Evolutionary conservation across 495 filamentous ascomycete genomes (phyloP), one percentile per base, ranked within the genome.

Genomic region (Aspergillus ostianus): DNA sequence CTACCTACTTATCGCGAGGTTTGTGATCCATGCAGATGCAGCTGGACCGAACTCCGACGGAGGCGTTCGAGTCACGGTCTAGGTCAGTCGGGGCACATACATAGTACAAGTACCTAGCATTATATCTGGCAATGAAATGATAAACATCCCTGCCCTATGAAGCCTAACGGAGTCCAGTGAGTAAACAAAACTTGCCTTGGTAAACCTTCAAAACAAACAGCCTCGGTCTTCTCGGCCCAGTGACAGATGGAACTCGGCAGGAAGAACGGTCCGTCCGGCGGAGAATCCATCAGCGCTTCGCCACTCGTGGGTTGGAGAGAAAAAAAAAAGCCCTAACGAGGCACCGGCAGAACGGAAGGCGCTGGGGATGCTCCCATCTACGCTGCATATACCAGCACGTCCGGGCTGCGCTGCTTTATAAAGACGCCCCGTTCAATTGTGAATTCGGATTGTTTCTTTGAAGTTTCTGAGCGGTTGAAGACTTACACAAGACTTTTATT

Each of bases 341-440:
- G 26, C 53, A 23, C 54, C 48, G 59, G 63, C 59, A 66, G 59
- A 61, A 61, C 62, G 53, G 49, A 56, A 55, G 29, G 9, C 36
- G 32, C 47, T 55, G 56, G 56, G 57, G 64, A 77, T 72, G 65
- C 72, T 76, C 67, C 56, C 50, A 61, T 56, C 71, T 78, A 78
- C 75, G 75, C 75, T 32, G 75, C 68, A 78, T 74, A 77, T 69
- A 68, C 69, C 73, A 78, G 72, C 66, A 75, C 74, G 57, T 23
- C 47, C 18, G 29, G 45, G 1, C 26, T 47, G 20, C 12, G 10
- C 20, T 23, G n/a, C 19, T 15, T 23, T 49, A 29, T 45, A 26
- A 49, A n/a, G 44, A 19, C n/a, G n/a, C n/a, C n/a, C n/a, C n/a
- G n/a, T n/a, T n/a, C n/a, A n/a, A n/a, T n/a, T n/a, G n/a, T n/a